Conservation (phyloP, 192 early-diverging fungal species). For the Backusella mclennaniae region DNA sequence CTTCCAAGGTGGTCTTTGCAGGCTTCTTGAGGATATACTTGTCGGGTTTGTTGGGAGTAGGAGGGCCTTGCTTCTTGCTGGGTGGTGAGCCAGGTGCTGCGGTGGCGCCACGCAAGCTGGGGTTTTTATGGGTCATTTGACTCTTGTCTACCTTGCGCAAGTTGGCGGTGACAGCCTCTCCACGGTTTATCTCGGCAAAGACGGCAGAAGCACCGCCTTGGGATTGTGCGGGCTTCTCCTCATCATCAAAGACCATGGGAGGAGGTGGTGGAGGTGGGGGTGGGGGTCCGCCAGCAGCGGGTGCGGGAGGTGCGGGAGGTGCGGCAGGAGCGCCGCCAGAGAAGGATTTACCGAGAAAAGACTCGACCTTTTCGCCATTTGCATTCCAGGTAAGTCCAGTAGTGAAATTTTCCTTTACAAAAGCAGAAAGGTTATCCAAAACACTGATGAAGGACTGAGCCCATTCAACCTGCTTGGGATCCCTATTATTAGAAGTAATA, state of each 20-base stretch:
- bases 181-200: slow-evolving; percentile 87
- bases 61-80: slow-evolving; percentile 46
- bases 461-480: slow-evolving; percentile 84
- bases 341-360: slow-evolving; percentile 33
- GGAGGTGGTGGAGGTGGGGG: slow-evolving; percentile 58
- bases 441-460: slow-evolving; percentile 67
- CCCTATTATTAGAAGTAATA: slow-evolving; percentile 41
- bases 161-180: slow-evolving; percentile 67
- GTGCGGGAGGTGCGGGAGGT: slow-evolving; percentile 41
- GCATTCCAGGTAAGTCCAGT: slow-evolving; percentile 94
- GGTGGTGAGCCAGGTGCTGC: slow-evolving; percentile 37
- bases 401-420: slow-evolving; percentile 87
- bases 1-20: slow-evolving; percentile 78
- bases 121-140: slow-evolving; percentile 99
- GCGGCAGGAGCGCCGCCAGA: slow-evolving; percentile 34
- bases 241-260: slow-evolving; percentile 30
- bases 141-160: slow-evolving; percentile 92
- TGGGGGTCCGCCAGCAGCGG: slow-evolving; percentile 47
- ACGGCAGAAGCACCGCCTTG: slow-evolving; percentile 56
- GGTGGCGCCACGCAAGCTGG: slow-evolving; percentile 67
- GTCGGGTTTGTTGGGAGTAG: slow-evolving; percentile 54
- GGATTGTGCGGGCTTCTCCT: slow-evolving; percentile 19
- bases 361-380: slow-evolving; percentile 60
- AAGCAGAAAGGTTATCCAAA: slow-evolving; percentile 74
- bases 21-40: slow-evolving; percentile 65